These are phyloP conservation scores for Calonectria henricotiae DNA, from an alignment of 2,329 filamentous ascomycete species.

Conservation along the genomic window DNA sequence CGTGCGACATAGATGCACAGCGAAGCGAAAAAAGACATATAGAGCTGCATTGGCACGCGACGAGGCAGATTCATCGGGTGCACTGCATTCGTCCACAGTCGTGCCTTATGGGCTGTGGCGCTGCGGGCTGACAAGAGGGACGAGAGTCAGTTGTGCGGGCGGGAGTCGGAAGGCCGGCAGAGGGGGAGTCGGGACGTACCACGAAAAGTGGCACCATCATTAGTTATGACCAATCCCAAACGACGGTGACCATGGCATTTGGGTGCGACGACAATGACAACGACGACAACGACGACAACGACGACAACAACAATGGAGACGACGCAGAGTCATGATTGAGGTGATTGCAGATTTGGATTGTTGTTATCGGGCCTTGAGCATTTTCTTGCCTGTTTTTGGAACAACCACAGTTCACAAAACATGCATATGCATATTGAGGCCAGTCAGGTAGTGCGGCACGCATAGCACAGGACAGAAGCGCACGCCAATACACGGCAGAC, in stretches of 20 bases:
- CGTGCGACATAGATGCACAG: constrained; percentile 9
- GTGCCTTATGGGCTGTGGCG: background rate
- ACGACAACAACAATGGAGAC: background rate
- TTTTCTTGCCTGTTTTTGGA: constrained; percentile 2
- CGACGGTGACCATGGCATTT: background rate
- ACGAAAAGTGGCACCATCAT: background rate
- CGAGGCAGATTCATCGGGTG: constrained; percentile 11
- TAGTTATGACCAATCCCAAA: background rate
- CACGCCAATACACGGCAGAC: constrained; percentile 20
- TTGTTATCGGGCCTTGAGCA: background rate
- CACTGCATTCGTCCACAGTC: constrained; percentile 11
- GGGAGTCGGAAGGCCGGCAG: constrained; percentile 22
- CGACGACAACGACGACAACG: background rate
- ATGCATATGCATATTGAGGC: constrained; percentile 27
- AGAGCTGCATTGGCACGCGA: constrained; percentile 16
- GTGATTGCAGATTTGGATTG: background rate
- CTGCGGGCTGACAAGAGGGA: constrained; percentile 16
- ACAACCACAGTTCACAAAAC: constrained; percentile 21
- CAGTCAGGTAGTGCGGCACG: constrained; percentile 14
- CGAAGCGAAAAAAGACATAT: constrained; percentile 2
- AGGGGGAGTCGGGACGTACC: background rate
- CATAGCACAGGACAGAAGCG: constrained; percentile 1
- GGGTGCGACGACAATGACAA: too few species aligned
- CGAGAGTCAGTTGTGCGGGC: background rate
- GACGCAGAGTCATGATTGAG: background rate